Percentiles rank a stretch among this genome's conserved stretches.
Conservation (phyloP, 1,139 yeast genomes). For the Geotrichum aggregatum region DNA sequence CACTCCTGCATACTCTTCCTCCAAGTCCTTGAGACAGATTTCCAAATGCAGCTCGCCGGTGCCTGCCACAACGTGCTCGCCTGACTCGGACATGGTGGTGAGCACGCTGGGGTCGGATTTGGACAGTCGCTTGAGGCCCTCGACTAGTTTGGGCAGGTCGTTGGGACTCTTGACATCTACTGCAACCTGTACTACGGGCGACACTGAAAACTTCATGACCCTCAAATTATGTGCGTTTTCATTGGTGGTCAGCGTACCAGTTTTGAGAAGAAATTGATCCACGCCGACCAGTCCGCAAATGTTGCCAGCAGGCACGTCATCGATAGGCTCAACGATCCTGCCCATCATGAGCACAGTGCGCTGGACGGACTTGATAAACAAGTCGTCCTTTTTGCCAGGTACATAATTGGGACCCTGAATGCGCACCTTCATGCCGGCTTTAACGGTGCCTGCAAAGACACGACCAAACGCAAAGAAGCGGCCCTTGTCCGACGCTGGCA, state of each 20-base stretch:
- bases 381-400: constrained; percentile 97
- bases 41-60: constrained; percentile 99
- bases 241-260: constrained; percentile 97
- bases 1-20: constrained; percentile 98
- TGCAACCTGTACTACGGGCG: constrained; percentile 99
- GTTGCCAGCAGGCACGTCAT: constrained; percentile 99
- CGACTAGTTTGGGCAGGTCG: constrained; percentile 98
- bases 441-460: constrained; percentile 99
- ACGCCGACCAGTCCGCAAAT: constrained; percentile 99
- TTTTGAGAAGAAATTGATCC: constrained; percentile 98
- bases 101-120: constrained; percentile 99
- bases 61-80: constrained; percentile 99
- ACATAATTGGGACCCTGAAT: constrained; percentile 99
- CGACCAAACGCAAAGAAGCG: constrained; percentile 99
- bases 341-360: constrained; percentile 99
- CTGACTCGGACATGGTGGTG: constrained; percentile 81
- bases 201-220: constrained; percentile 99
- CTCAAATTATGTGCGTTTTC: constrained; percentile 98
- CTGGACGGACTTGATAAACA: constrained; percentile 95
- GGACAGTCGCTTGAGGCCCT: constrained; percentile 99
- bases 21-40: constrained; percentile 93
- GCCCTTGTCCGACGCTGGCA: constrained; percentile 99
- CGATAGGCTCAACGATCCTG: constrained; percentile 95
- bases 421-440: constrained; percentile 98
- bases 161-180: constrained; percentile 99